Conservation (phyloP, 129 eudicot species). For the Glebionis coronaria region DNA sequence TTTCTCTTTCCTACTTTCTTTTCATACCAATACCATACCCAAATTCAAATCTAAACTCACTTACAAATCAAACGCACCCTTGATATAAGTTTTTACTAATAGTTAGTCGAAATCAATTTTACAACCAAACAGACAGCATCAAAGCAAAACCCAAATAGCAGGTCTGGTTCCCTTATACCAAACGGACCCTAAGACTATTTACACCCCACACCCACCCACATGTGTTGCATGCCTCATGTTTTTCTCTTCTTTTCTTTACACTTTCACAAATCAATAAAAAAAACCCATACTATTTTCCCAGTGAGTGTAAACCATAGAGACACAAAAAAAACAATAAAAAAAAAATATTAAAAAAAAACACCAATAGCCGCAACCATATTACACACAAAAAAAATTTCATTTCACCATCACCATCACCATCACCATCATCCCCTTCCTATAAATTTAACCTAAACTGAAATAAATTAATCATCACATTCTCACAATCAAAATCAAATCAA, state of each 20-base stretch:
- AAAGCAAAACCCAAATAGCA: not conserved
- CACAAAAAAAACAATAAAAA: not conserved
- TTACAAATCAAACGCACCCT: no score
- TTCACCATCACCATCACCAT: no score
- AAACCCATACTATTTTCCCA: not conserved
- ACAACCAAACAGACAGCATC: no score
- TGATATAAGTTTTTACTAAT: no score
- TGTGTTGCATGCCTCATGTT: conserved; percentile 37
- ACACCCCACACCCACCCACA: conserved; percentile 37
- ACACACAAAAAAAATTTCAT: not conserved
- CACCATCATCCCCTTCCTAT: no score
- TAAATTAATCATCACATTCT: not conserved
- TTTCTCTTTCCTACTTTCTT: no score
- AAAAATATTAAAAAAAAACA: conserved; percentile 22
- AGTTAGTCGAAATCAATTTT: no score
- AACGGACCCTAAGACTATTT: conserved; percentile 12
- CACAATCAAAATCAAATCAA: not conserved
- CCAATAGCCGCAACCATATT: conserved; percentile 36
- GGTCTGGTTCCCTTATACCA: no score
- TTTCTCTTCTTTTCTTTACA: conserved; percentile 10
- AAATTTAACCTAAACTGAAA: not conserved
- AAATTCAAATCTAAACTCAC: no score
- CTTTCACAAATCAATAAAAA: conserved; percentile 17
- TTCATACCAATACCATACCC: no score
- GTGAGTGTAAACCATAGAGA: not conserved